Conservation (phyloP, 495 filamentous ascomycete species). For the Viridothelium virens region DNA sequence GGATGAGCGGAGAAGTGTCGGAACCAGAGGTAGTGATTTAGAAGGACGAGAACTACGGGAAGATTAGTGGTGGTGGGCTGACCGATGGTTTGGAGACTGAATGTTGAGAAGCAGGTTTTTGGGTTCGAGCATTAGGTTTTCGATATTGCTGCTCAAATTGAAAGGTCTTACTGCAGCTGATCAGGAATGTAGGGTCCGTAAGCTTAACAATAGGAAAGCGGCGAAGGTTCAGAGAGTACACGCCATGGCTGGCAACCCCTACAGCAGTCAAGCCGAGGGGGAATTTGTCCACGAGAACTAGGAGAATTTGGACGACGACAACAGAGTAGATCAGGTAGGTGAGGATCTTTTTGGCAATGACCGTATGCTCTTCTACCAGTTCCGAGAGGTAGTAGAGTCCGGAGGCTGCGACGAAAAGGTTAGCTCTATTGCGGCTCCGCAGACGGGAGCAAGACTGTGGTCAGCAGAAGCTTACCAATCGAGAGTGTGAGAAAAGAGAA, state of each 20-base stretch:
- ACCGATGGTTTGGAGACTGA: not conserved
- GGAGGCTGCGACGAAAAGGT: slow-evolving; percentile 53
- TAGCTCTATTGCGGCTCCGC: slow-evolving; percentile 1
- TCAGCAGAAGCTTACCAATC: slow-evolving; percentile 56
- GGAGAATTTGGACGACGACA: slow-evolving; percentile 64
- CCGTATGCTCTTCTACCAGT: slow-evolving; percentile 94
- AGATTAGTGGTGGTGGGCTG: not conserved
- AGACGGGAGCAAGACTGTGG: not conserved
- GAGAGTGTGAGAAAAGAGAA: slow-evolving; percentile 90
- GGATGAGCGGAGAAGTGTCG: slow-evolving; percentile 65
- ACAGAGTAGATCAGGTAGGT: slow-evolving; percentile 77
- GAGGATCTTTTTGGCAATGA: slow-evolving; percentile 76
- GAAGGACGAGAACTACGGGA: slow-evolving; percentile 59
- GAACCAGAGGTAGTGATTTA: slow-evolving; percentile 98
- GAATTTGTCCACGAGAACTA: slow-evolving; percentile 76
- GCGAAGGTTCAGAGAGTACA: slow-evolving; percentile 85
- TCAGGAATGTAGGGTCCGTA: slow-evolving; percentile 77
- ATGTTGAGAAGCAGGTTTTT: not conserved
- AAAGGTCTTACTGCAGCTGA: slow-evolving; percentile 60
- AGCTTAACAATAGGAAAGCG: slow-evolving; percentile 84
- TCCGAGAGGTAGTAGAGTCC: slow-evolving; percentile 98
- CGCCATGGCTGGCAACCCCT: slow-evolving; percentile 70
- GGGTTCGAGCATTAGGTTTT: no score
- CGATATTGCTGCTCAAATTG: not conserved
- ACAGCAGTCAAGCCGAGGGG: slow-evolving; percentile 65